These are phyloP conservation scores for Adansonia gregorii DNA, from an alignment of 441 rosid species.

Conservation along the genomic window DNA sequence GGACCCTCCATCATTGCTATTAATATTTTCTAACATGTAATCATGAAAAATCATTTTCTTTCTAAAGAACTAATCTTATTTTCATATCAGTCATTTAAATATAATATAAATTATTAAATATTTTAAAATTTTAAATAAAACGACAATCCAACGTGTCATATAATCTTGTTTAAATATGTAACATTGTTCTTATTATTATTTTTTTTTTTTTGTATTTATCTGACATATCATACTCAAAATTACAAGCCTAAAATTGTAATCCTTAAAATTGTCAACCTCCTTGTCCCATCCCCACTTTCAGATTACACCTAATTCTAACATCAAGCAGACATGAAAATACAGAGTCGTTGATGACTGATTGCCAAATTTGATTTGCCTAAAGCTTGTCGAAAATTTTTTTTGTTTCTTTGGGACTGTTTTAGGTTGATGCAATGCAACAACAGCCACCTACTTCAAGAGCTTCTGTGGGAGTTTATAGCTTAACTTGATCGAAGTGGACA, in stretches of 20 bases:
- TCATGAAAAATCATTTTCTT: not conserved
- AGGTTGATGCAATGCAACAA: slow-evolving; percentile 5
- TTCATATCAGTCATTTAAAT: not conserved
- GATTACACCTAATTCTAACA: slow-evolving; percentile 19
- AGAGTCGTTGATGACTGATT: not conserved
- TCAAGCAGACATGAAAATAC: slow-evolving; percentile 16
- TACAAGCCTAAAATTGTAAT: not conserved
- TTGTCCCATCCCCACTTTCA: not conserved
- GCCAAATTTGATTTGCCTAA: slow-evolving; percentile 16
- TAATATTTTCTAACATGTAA: not conserved
- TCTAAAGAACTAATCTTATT: not conserved
- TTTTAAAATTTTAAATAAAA: no score
- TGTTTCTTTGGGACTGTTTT: not conserved
- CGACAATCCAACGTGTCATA: no score
- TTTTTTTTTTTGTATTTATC: no score
- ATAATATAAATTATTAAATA: not conserved
- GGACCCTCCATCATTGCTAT: no score
- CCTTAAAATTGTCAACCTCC: not conserved
- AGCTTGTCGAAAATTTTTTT: not conserved
- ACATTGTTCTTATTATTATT: no score
- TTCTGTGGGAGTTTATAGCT: not conserved
- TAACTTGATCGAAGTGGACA: slow-evolving; percentile 2
- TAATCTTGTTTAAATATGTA: no score
- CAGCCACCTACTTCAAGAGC: slow-evolving; percentile 14
- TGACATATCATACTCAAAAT: not conserved